These are phyloP conservation scores for Beauveria brongniartii DNA, from an alignment of 2,329 filamentous ascomycete genomes.

Conservation along the genomic window DNA sequence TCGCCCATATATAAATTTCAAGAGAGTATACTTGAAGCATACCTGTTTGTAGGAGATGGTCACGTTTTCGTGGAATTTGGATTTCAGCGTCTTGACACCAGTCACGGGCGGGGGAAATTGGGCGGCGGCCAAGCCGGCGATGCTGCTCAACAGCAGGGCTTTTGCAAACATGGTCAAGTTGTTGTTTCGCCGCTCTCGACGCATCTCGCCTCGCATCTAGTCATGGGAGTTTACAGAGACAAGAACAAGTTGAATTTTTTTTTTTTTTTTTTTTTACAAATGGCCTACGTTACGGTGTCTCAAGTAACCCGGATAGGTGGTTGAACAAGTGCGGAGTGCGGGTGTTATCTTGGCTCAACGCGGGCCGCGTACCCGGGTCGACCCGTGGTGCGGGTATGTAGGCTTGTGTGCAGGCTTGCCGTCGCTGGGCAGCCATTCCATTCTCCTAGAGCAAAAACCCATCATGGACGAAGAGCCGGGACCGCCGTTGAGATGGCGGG, in stretches of 20 bases:
- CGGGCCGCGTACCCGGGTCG: not conserved
- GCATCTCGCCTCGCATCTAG: not conserved
- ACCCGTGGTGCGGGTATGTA: not conserved
- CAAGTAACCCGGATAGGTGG: not conserved
- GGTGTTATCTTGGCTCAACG: not conserved
- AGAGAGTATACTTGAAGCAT: constrained; percentile 34
- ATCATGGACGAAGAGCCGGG: constrained; percentile 55
- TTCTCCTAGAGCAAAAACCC: constrained; percentile 49
- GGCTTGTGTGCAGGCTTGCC: not conserved
- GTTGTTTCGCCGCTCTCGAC: not conserved
- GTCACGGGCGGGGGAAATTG: constrained; percentile 25
- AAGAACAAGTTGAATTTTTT: not conserved
- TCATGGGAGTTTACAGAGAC: not conserved
- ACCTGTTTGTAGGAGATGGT: constrained; percentile 54
- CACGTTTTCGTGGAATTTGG: constrained; percentile 51
- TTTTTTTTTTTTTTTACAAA: too few relatives aligned
- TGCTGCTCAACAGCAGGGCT: constrained; percentile 14
- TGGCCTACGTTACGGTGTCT: not conserved
- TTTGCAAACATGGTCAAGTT: not conserved
- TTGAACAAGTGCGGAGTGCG: not conserved
- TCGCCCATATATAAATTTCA: constrained; percentile 2
- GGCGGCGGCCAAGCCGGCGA: constrained; percentile 18
- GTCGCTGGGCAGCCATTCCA: constrained; percentile 29
- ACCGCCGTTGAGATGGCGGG: constrained; percentile 50
- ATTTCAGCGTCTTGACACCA: constrained; percentile 40